Base-by-base conservation (phyloP, 768 basidiomycete species). In the Naganishia onofrii region DNA sequence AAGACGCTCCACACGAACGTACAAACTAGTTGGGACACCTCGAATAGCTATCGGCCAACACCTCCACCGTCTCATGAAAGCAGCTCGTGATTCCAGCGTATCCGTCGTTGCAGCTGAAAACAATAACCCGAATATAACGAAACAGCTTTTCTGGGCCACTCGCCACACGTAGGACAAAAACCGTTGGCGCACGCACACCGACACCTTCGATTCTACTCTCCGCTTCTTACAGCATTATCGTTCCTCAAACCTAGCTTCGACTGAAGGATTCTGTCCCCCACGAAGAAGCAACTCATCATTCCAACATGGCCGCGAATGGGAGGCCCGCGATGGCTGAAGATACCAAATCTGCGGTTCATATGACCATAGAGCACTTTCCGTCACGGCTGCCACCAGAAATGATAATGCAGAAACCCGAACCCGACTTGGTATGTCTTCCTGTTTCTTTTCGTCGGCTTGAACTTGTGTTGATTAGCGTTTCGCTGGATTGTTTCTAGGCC, bases 341-440 rank as follows among this genome's bases (percentile, higher is more conserved):
- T 34, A 17, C 26, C 38, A 63, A 63, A 15, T 42, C 36, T 3
- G 46, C 60, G 3, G 13, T 63, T 21, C 36, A 42, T 23, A 63
- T 63, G 60, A 44, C 38, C 3, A 21, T 63, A 1, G 60, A 42
- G 21, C 60, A 63, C 42, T 63, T 63, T 29, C 60, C 60, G 7
- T 42, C 38, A 7, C 36, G 42, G 4, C 38, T 15, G 1, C 34
- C 23, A 13, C 60, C 60, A 12, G 60, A 63, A 28, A 28, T 44
- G 26, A 36, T 63, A 4, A 13, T 42, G 23, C 36, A 9, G 13
- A 63, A 44, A 26, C n/a, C n/a, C 34, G 60, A 63, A 23, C 60
- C 38, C 15, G 60, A 63, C 17, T 17, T n/a, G 13, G 60, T 63
- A 63, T 29, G 60, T 44, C 5, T 13, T 15, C 5, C 17, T 44